Conservation (phyloP, 2,329 filamentous ascomycete genomes). For the Penicillium sp. region DNA sequence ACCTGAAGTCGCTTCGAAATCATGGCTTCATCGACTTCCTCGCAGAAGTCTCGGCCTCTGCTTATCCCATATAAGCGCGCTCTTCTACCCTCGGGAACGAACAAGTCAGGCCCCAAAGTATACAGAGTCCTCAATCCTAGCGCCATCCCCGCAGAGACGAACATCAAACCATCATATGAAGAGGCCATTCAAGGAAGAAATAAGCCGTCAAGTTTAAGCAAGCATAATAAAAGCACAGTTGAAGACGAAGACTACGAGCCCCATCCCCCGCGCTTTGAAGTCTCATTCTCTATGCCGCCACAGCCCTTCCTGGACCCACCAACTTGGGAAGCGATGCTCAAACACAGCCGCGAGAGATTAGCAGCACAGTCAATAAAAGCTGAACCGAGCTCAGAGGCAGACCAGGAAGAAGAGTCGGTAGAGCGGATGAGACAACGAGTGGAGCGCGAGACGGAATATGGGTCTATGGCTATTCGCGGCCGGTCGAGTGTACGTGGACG, state of each 20-base stretch:
- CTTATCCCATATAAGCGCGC: conserved; percentile 32
- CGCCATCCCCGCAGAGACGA: conserved; percentile 21
- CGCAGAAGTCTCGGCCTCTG: conserved; percentile 18
- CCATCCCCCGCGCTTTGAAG: conserved; percentile 25
- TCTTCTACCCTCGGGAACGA: conserved; percentile 18
- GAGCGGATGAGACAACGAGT: conserved; percentile 21
- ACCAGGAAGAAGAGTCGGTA: conserved; percentile 10
- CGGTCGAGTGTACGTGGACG: conserved; percentile 24
- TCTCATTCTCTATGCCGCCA: conserved; percentile 34
- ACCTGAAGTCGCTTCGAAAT: background rate
- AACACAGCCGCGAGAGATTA: conserved; percentile 13
- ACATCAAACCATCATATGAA: conserved; percentile 14
- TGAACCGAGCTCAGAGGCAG: background rate
- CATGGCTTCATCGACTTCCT: conserved; percentile 9
- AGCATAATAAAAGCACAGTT: background rate
- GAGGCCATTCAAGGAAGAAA: background rate
- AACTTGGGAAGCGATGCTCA: conserved; percentile 34
- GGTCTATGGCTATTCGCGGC: conserved; percentile 36
- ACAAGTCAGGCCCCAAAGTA: background rate
- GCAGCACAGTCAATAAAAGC: conserved; percentile 5
- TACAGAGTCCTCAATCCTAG: conserved; percentile 26
- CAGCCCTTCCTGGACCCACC: conserved; percentile 44
- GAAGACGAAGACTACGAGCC: background rate
- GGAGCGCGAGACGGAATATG: conserved; percentile 32
- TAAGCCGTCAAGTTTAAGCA: background rate